Percentiles rank a stretch among this genome's conserved stretches.
These are phyloP conservation scores for Moesziomyces sp. DNA, from an alignment of 1,284 basidiomycete genomes.

Conservation along the genomic window DNA sequence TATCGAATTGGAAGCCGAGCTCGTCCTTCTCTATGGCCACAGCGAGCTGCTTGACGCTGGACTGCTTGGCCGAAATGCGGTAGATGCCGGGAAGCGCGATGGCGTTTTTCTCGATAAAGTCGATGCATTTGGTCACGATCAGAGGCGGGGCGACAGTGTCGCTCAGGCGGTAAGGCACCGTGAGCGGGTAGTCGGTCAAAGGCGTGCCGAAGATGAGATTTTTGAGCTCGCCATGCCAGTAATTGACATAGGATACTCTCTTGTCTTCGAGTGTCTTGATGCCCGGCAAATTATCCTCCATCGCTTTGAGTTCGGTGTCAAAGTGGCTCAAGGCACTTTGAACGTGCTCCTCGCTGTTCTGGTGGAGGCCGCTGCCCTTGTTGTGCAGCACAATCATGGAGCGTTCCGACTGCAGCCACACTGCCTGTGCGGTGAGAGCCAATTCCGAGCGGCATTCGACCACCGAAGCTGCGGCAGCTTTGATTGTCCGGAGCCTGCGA, in stretches of 20 bases:
- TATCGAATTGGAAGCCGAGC: conserved; percentile 80
- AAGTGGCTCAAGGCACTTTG: conserved; percentile 81
- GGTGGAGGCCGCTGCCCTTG: conserved; percentile 50
- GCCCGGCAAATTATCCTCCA: conserved; percentile 72
- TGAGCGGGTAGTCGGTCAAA: conserved; percentile 88
- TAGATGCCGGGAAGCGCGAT: conserved; percentile 74
- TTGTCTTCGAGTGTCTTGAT: conserved; percentile 71
- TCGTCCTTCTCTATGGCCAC: conserved; percentile 92
- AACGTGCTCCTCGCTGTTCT: conserved; percentile 73
- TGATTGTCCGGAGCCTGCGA: conserved; percentile 81
- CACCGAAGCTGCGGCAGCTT: conserved; percentile 84
- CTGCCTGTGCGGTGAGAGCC: conserved; percentile 72
- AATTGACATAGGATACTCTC: conserved; percentile 78
- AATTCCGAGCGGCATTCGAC: conserved; percentile 83
- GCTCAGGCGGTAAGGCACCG: conserved; percentile 44
- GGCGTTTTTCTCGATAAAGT: conserved; percentile 80
- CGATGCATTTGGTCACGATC: conserved; percentile 84
- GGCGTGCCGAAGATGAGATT: conserved; percentile 89
- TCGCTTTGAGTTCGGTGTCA: conserved; percentile 70
- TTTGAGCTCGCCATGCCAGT: conserved; percentile 81
- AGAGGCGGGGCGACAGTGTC: conserved; percentile 72
- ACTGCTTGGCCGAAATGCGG: conserved; percentile 77
- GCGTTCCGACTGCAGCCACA: conserved; percentile 53
- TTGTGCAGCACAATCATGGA: conserved; percentile 41
- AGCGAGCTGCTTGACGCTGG: conserved; percentile 84